Evolutionary conservation across 108 stramenopile species (phyloP), one percentile per base, ranked within the genome.

Genomic region (Stephanodiscus minutulus): DNA sequence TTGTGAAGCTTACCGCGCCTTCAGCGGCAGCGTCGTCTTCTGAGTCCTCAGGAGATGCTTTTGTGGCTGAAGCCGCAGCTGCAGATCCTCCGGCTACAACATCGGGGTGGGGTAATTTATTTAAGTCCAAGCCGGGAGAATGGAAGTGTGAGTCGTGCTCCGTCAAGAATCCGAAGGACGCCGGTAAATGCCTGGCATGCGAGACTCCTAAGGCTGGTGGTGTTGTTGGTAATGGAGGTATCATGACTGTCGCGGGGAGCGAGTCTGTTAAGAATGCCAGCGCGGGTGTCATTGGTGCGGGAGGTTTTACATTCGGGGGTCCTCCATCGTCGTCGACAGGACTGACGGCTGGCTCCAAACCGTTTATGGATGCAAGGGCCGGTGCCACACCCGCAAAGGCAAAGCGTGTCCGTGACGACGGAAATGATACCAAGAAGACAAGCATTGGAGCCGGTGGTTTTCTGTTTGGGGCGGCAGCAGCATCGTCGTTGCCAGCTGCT

Each of bases 91-190:
- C 70, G 4, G 29, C 72, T 20, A 28, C 54, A n/a, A 24, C 55
- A 20, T 24, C 55, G 0, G 81, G 81, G 25, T 82, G 81, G 81
- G 81, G 81, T 17, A 36, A 82, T 33, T 11, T 78, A 15, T 82
- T 82, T 49, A 65, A 50, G 64, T 46, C 9, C 31, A 76, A 68
- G 29, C 82, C 80, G 1, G 85, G 83, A 18, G 62, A 81, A 64
- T 86, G 85, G 85, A 86, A 85, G 76, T 86, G 85, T 55, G 27
- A 65, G 21, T 35, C 53, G 0, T 86, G 85, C 73, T 25, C 58
- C 17, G 33, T 56, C 17, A 65, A 36, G 50, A 86, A 85, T 54
- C 48, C 70, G 10, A 61, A 59, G 31, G 62, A 50, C 1, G 56
- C 11, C 5, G 22, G n/a, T 17, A 43, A 49, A 35, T 86, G 85